Base-by-base conservation (phyloP, 1,284 basidiomycete species). In the Tausonia pullulans region DNA sequence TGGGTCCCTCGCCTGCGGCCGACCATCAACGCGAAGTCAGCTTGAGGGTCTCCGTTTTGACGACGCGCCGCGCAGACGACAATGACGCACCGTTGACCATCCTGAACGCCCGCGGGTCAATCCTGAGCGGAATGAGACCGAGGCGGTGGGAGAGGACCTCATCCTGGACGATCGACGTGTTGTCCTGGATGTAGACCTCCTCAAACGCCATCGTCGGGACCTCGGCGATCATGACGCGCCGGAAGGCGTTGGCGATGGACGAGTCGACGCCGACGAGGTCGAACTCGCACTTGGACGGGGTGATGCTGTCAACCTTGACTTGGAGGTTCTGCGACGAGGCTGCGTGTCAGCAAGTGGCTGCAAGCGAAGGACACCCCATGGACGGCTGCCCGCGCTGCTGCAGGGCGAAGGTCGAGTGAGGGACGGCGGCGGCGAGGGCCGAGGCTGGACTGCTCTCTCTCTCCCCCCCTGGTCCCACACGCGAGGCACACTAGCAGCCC, bases 241-340 rank as follows among this genome's bases (percentile, higher is more conserved):
- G 83, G 69, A 97, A 83, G 0, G 95, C 92, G 75, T 99, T 98
- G 41, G 96, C 93, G 62, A 99, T 89, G 44, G 89, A 89, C 0
- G 96, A 90, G 76, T 99, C 96, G 45, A 98, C 88, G 7, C 96
- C 95, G 65, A 98, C 84, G 43, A 98, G 79, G 77, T 99, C 95
- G 74, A 99, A 95, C 71, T 98, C 94, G 68, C 96, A 83, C 4
- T 87, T 86, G 3, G 86, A 82, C 56, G 87, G 82, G 3, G 91
- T 93, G 52, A 94, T 77, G 59, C 87, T 81, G 69, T 87, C 85
- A 45, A 95, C 81, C 58, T 84, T 81, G 7, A 93, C 83, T 70
- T 81, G 79, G 64, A 94, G 78, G 72, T 82, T 85, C 89, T 92
- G 74, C 70, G 43, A 43, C 74, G 78, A 76, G 67, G 73, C 27